Evolutionary conservation across 1,284 basidiomycete species (phyloP), one percentile per base, ranked within the genome.

Genomic region (Moniliophthora roreri): DNA sequence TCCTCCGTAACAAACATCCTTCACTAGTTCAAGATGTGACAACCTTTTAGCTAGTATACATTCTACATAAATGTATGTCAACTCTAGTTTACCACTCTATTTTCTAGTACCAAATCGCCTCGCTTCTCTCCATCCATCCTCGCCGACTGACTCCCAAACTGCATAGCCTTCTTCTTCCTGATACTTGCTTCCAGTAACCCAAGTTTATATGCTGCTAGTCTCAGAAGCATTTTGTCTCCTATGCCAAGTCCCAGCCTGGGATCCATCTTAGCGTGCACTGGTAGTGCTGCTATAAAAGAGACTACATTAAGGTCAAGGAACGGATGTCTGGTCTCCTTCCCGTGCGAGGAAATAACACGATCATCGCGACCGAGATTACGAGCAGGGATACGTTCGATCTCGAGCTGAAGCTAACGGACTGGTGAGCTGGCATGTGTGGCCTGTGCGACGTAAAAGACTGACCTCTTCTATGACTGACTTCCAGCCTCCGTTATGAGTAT

Each of bases 281-380:
- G 92, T 1, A 96, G 72, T 39, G 71, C 66, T 0, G 89, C 85
- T 39, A 96, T 69, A 67, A 87, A 92, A 1, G 78, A 72, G 18
- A 96, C 85, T 28, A 96, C 80, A 1, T 80, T 77, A 9, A 94
- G 79, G 1, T 90, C 92, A 42, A 98, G 81, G 69, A 93, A 97
- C 0, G 95, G 95, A 65, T 95, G 92, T 26, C 95, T 80, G 3
- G 88, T 87, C 68, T 99, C 96, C 65, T 93, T 92, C 0, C 89
- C 93, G 62, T 93, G 89, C 0, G 84, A 86, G 0, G 94, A 93
- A 50, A 97, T 83, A 46, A 98, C 80, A 6, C 96, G 85, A 68
- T 99, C 96, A 68, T 99, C 96, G 56, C 96, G 80, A 3, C 95
- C 95, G 3, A 99, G 75, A 66, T 99, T 99, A 38, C 97, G 83